Conservation (phyloP, 2,329 filamentous ascomycete species). For the Elsinoe perseae region DNA sequence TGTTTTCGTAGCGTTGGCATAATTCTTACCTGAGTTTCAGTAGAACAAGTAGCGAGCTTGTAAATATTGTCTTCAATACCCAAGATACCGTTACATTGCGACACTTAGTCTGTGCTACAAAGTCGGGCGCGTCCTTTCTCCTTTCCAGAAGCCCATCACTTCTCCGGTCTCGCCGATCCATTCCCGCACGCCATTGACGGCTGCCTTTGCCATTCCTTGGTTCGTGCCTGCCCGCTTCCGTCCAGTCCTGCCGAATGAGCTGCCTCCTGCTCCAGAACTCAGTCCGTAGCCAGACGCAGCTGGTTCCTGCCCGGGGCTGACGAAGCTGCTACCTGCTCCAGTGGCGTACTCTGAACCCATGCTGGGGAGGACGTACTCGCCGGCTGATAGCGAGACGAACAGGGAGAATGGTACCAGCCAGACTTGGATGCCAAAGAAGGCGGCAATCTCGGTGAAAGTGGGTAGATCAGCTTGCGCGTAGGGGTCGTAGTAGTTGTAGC, state of each 20-base stretch:
- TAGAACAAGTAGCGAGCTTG: slow-evolving; percentile 16
- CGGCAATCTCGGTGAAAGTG: slow-evolving; percentile 86
- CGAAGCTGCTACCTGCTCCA: slow-evolving; percentile 46
- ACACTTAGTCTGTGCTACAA: slow-evolving; percentile 6
- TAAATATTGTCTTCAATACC: slow-evolving; percentile 16
- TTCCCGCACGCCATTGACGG: slow-evolving; percentile 55
- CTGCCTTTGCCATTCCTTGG: slow-evolving; percentile 48
- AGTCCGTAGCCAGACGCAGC: slow-evolving; percentile 16
- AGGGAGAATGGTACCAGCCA: slow-evolving; percentile 94
- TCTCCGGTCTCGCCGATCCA: slow-evolving; percentile 57
- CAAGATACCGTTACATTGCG: not conserved
- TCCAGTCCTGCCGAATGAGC: slow-evolving; percentile 29
- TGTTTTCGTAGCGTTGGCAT: slow-evolving; percentile 5
- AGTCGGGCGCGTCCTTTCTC: slow-evolving; percentile 45
- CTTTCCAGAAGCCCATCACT: slow-evolving; percentile 55
- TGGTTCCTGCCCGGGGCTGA: slow-evolving; percentile 37
- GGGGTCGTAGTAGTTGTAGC: slow-evolving; percentile 34
- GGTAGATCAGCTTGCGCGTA: slow-evolving; percentile 49
- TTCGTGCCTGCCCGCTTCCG: slow-evolving; percentile 46
- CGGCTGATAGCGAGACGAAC: slow-evolving; percentile 88
- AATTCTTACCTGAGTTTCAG: slow-evolving; percentile 14
- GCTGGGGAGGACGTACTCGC: slow-evolving; percentile 88
- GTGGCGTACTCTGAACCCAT: slow-evolving; percentile 73
- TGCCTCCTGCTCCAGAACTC: slow-evolving; percentile 40
- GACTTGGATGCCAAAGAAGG: slow-evolving; percentile 91